Evolutionary conservation across 129 eudicot genomes (phyloP).

Genomic region (Lonicera japonica): DNA sequence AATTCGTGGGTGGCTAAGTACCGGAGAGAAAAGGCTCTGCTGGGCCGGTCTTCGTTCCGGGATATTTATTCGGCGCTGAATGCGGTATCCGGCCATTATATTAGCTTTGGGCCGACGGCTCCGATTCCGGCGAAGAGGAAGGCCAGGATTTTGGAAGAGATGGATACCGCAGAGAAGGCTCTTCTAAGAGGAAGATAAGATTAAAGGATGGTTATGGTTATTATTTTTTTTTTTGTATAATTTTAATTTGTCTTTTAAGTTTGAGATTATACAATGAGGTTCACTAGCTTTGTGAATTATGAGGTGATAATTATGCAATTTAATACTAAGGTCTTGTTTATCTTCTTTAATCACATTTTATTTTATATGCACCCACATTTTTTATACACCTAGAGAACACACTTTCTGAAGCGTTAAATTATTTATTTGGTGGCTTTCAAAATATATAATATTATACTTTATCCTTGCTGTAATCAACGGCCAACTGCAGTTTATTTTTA

Average conservation of each 20-base stretch:
- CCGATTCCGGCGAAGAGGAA: constrained; percentile 94
- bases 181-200: constrained; percentile 75
- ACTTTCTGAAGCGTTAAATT: too few relatives aligned
- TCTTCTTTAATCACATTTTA: too few relatives aligned
- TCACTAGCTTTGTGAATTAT: constrained; percentile 15
- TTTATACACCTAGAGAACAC: too few relatives aligned
- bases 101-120: constrained; percentile 96
- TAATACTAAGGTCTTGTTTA: background rate
- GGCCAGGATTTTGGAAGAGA: constrained; percentile 82
- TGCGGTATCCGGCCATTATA: constrained; percentile 93
- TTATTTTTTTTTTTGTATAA: constrained; percentile 23
- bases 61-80: constrained; percentile 93
- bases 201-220: background rate
- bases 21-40: constrained; percentile 74
- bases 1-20: constrained; percentile 95
- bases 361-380: too few relatives aligned
- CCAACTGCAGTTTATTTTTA: too few relatives aligned
- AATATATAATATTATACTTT: too few relatives aligned
- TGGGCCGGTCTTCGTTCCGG: constrained; percentile 76
- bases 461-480: too few relatives aligned
- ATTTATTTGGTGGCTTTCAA: too few relatives aligned
- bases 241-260: constrained; percentile 10
- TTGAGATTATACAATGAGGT: constrained; percentile 37
- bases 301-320: constrained; percentile 5
- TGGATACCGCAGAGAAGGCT: constrained; percentile 96